Percentiles rank a stretch among this genome's conserved stretches.
Conservation (phyloP, 2,329 filamentous ascomycete species). For the Beauveria sp. region DNA sequence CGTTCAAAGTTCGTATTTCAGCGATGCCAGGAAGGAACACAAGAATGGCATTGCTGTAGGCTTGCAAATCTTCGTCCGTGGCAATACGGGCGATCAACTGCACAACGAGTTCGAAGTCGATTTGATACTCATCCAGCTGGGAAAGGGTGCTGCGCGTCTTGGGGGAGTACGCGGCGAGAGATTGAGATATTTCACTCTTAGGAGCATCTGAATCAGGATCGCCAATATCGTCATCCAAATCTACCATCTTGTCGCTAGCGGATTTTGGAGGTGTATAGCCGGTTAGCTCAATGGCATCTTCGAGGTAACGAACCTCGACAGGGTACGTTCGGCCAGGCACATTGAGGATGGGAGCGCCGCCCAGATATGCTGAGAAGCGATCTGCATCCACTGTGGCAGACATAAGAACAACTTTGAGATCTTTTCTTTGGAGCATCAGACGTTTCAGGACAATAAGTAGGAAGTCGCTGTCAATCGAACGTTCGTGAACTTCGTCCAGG, state of each 20-base stretch:
- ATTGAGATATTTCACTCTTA: constrained; percentile 53
- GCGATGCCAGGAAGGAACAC: constrained; percentile 92
- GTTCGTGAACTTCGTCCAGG: constrained; percentile 95
- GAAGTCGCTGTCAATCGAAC: constrained; percentile 95
- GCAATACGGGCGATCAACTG: constrained; percentile 73
- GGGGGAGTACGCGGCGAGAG: constrained; percentile 64
- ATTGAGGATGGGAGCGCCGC: constrained; percentile 75
- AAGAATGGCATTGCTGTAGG: constrained; percentile 85
- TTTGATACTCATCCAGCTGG: constrained; percentile 81
- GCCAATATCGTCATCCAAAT: constrained; percentile 55
- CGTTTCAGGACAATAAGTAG: constrained; percentile 85
- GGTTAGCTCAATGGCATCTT: constrained; percentile 86
- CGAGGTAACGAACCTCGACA: constrained; percentile 78
- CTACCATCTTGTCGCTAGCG: constrained; percentile 45
- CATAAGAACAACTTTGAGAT: constrained; percentile 93
- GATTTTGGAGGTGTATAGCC: constrained; percentile 52
- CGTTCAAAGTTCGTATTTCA: constrained; percentile 83
- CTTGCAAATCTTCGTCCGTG: constrained; percentile 53
- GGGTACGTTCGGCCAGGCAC: constrained; percentile 93
- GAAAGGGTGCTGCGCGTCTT: constrained; percentile 68
- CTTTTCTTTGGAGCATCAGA: constrained; percentile 65
- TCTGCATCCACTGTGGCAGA: constrained; percentile 93
- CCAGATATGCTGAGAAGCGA: constrained; percentile 82
- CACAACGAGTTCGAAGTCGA: constrained; percentile 81
- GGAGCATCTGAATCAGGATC: constrained; percentile 37